Base-by-base conservation (phyloP, 2,329 filamentous ascomycete genomes). In the Cladosporium sphaerospermum region DNA sequence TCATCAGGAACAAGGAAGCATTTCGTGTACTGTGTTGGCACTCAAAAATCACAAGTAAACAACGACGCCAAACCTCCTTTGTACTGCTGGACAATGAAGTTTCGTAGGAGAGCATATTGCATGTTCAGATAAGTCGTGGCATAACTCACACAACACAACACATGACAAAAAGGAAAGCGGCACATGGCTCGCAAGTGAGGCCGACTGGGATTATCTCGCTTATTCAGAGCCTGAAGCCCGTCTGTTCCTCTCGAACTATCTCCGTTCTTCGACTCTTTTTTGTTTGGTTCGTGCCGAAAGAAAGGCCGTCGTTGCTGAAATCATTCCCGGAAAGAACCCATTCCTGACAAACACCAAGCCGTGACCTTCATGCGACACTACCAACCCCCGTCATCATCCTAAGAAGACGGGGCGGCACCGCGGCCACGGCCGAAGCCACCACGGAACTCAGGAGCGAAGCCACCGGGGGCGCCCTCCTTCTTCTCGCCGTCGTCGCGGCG, bases 381-480 rank as follows among this genome's bases (percentile, higher is more conserved):
- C 48, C 48, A 51, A 28, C 39, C 39, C 28, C 47, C 50, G 43
- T 53, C 56, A 46, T 51, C 59, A 45, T 57, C 60, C 62, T 68
- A 67, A 66, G 86, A 64, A 53, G 62, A 54, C 58, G 64, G 63
- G 53, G 67, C 83, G 76, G 86, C 80, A 70, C 89, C 89, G 84
- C 89, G 88, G 73, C 89, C 90, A 57, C 55, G 52, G 36, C 51
- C 61, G 58, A 66, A 76, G 82, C 83, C 77, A 86, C 85, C 62
- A 62, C 67, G 64, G 65, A 96, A 96, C 75, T 86, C 84, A 73
- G 90, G 90, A 78, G 86, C 85, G 75, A 93, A 96, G 77, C 90
- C 88, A 78, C 88, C 88, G 70, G 89, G 88, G 73, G 89, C 88
- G 70, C 89, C 89, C 80, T 95, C 89, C 84, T 95, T 95, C 75